Evolutionary conservation across 2,329 filamentous ascomycete genomes (phyloP).

Genomic region (Cordyceps tenuipes): DNA sequence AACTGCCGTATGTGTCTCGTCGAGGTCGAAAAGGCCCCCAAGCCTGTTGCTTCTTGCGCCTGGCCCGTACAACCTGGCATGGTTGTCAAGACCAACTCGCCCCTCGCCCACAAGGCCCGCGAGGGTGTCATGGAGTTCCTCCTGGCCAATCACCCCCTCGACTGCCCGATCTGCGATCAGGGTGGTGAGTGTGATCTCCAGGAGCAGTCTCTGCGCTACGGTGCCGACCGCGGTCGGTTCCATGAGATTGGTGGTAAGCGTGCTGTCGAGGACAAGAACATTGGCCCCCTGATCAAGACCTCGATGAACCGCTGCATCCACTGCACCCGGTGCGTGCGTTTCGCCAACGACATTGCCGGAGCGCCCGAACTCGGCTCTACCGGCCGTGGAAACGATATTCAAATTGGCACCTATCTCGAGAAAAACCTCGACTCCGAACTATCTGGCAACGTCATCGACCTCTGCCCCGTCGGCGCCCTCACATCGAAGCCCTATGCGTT

Average conservation of each 20-base stretch:
- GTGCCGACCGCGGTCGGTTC: slow-evolving; percentile 90
- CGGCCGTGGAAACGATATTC: slow-evolving; percentile 91
- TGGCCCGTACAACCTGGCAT: slow-evolving; percentile 98
- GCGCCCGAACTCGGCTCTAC: slow-evolving; percentile 91
- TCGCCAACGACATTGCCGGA: slow-evolving; percentile 94
- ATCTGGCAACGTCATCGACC: slow-evolving; percentile 94
- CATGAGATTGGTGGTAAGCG: slow-evolving; percentile 94
- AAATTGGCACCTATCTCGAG: slow-evolving; percentile 97
- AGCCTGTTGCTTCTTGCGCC: slow-evolving; percentile 95
- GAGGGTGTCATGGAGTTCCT: slow-evolving; percentile 99
- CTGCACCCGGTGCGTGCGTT: slow-evolving; percentile 95
- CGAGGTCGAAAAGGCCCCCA: slow-evolving; percentile 92
- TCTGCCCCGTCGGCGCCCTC: slow-evolving; percentile 93
- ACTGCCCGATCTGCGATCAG: slow-evolving; percentile 97
- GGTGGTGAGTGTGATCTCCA: slow-evolving; percentile 98
- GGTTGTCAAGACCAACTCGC: slow-evolving; percentile 98
- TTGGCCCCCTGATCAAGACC: slow-evolving; percentile 95
- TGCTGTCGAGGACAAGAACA: slow-evolving; percentile 98
- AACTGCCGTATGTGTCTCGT: slow-evolving; percentile 99
- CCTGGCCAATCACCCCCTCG: slow-evolving; percentile 88
- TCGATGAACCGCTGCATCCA: slow-evolving; percentile 99
- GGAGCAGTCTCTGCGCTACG: slow-evolving; percentile 99
- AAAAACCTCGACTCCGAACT: slow-evolving; percentile 88
- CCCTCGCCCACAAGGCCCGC: slow-evolving; percentile 90
- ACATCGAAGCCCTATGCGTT: slow-evolving; percentile 98